Conservation (phyloP, 257 asterid species). For the Solanum raphanifolium region DNA sequence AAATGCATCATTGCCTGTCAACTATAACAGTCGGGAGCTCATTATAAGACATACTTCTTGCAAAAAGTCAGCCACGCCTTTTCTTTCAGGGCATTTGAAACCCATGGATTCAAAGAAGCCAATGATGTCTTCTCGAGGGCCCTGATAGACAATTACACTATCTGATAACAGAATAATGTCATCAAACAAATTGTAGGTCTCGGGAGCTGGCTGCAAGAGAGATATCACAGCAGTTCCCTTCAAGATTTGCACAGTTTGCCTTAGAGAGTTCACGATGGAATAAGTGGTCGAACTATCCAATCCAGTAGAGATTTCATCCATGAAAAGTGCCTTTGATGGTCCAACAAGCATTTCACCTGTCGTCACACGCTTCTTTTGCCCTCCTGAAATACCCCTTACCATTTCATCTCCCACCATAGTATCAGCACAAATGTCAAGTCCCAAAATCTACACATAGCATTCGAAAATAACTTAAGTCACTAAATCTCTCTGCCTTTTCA, state of each 20-base stretch:
- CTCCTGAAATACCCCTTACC: slow-evolving; percentile 33
- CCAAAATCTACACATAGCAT: slow-evolving; percentile 12
- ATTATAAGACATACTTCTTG: slow-evolving; percentile 39
- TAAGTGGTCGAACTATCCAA: slow-evolving; percentile 56
- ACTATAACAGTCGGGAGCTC: not conserved
- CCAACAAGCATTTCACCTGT: slow-evolving; percentile 60
- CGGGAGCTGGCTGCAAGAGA: slow-evolving; percentile 62
- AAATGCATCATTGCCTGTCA: not conserved
- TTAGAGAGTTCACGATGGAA: slow-evolving; percentile 43
- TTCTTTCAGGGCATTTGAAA: slow-evolving; percentile 51
- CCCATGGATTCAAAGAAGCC: slow-evolving; percentile 52
- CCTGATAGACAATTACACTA: slow-evolving; percentile 46
- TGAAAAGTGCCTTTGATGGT: slow-evolving; percentile 57
- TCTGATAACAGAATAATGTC: slow-evolving; percentile 54
- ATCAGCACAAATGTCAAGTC: slow-evolving; percentile 29
- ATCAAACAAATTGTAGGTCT: slow-evolving; percentile 50
- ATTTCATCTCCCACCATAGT: slow-evolving; percentile 32
- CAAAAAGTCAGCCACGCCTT: slow-evolving; percentile 63
- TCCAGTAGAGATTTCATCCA: slow-evolving; percentile 70
- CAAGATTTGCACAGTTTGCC: slow-evolving; percentile 50
- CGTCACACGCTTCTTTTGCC: slow-evolving; percentile 31
- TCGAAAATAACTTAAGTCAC: not conserved
- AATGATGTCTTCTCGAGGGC: slow-evolving; percentile 43
- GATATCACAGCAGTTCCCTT: slow-evolving; percentile 62
- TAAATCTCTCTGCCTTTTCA: not conserved